phyloP scores from a whole-genome alignment of 768 basidiomycete genomes.

The Collybia sp. region DNA sequence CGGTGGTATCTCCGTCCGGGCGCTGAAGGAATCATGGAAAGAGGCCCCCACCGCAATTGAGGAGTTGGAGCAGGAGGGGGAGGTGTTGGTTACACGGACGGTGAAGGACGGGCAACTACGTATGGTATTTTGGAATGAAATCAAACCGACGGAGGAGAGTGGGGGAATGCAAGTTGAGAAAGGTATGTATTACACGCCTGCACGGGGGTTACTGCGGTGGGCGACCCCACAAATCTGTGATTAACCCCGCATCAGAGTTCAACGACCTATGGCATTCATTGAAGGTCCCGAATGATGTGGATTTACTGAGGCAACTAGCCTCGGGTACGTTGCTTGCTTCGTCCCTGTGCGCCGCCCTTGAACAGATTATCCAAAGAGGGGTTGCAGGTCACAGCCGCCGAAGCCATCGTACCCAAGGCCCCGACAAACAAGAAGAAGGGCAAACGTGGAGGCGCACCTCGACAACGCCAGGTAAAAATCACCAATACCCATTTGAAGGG shows the following conservation, averaged over 20 bases:
- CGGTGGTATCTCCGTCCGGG: conserved; percentile 79
- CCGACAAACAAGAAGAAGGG: conserved; percentile 69
- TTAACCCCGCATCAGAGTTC: conserved; percentile 56
- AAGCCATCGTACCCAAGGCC: conserved; percentile 49
- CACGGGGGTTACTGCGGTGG: conserved; percentile 1
- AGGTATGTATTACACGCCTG: conserved; percentile 40
- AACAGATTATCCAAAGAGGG: conserved; percentile 49
- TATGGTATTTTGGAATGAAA: conserved; percentile 90
- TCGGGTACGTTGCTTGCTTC: conserved; percentile 42
- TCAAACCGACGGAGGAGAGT: conserved; percentile 68
- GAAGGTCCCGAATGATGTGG: conserved; percentile 82
- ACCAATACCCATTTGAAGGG: conserved; percentile 88
- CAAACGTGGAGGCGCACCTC: conserved; percentile 69
- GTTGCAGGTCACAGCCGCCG: conserved; percentile 71
- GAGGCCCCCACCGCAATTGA: conserved; percentile 81
- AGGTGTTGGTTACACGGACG: conserved; percentile 84
- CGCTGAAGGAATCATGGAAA: conserved; percentile 89
- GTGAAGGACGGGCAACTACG: conserved; percentile 73
- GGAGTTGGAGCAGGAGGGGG: conserved; percentile 85
- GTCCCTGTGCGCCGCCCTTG: conserved; percentile 3
- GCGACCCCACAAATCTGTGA: conserved; percentile 4
- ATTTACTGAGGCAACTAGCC: conserved; percentile 71
- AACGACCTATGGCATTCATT: conserved; percentile 82
- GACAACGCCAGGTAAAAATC: conserved; percentile 75
- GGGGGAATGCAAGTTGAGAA: conserved; percentile 76